phyloP scores from a whole-genome alignment of 305 asterid genomes.

The Fraxinus albicans region DNA sequence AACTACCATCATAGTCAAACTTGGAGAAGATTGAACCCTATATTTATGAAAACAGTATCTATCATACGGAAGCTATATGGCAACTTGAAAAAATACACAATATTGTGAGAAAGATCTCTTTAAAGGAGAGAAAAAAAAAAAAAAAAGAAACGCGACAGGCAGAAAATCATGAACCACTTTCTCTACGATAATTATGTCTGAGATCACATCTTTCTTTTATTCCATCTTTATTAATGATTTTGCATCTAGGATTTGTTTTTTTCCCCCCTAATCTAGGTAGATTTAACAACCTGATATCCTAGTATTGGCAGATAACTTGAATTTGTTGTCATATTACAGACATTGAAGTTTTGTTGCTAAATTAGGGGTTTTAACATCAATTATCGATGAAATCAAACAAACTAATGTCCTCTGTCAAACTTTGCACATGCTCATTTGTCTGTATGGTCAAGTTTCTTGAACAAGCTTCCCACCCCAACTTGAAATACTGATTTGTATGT shows the following conservation, averaged over 20 bases:
- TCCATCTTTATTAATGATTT: not conserved
- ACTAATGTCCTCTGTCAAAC: not conserved
- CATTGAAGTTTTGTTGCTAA: not conserved
- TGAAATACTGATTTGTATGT: not conserved
- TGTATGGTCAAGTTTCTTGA: not conserved
- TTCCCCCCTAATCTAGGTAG: not conserved
- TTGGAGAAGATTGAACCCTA: not conserved
- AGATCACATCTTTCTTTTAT: not conserved
- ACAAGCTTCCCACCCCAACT: slow-evolving; percentile 7
- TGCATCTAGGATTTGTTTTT: not conserved
- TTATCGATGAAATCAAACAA: not conserved
- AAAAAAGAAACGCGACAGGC: not conserved
- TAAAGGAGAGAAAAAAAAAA: not conserved
- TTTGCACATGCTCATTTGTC: not conserved
- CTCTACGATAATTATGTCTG: not conserved
- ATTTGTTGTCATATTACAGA: not conserved
- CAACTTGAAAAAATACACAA: not conserved
- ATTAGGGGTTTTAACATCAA: not conserved
- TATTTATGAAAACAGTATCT: not conserved
- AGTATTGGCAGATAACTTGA: not conserved
- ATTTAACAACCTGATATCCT: not conserved
- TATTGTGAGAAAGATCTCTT: not conserved
- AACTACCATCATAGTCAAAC: not conserved
- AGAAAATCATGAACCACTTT: not conserved
- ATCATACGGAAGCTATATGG: not conserved